Evolutionary conservation across 192 early-diverging fungal species (phyloP).

Genomic region (Entophlyctis helioformis): DNA sequence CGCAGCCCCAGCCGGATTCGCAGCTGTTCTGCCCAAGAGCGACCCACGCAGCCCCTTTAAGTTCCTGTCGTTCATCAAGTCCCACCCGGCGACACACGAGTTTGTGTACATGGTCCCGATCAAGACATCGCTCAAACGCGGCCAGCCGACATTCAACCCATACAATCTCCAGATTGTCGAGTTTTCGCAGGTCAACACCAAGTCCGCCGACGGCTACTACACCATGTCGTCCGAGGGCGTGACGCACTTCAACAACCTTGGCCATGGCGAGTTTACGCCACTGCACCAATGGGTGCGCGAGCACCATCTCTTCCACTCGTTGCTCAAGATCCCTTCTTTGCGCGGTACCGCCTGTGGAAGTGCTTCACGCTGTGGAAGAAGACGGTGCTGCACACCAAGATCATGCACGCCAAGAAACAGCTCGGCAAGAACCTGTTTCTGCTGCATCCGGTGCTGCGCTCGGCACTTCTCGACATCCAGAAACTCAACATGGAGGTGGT

Average conservation of each 20-base stretch:
- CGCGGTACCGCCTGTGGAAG: conserved; percentile 44
- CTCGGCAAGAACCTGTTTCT: conserved; percentile 33
- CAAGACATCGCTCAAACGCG: too few relatives aligned
- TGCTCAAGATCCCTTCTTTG: conserved; percentile 45
- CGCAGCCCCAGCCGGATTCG: too few relatives aligned
- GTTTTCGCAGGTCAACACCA: too few relatives aligned
- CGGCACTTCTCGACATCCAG: conserved; percentile 22
- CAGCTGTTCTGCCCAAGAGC: too few relatives aligned
- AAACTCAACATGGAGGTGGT: conserved; percentile 15
- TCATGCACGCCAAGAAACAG: conserved; percentile 14
- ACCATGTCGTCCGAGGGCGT: conserved; percentile 31
- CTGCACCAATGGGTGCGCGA: conserved; percentile 40
- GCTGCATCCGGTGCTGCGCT: conserved; percentile 30
- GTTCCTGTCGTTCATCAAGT: too few relatives aligned
- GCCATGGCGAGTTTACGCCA: conserved; percentile 43
- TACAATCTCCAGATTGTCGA: too few relatives aligned
- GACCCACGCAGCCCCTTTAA: too few relatives aligned
- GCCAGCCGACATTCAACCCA: too few relatives aligned
- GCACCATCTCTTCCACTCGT: conserved; percentile 33
- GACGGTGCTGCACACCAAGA: conserved; percentile 35
- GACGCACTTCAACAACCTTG: conserved; percentile 30
- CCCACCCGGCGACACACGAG: too few relatives aligned
- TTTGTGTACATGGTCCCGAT: too few relatives aligned
- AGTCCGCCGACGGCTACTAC: too few relatives aligned
- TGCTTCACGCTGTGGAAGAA: conserved; percentile 40